Evolutionary conservation across 768 basidiomycete species (phyloP).

Genomic region (Termitomyces titanicus): DNA sequence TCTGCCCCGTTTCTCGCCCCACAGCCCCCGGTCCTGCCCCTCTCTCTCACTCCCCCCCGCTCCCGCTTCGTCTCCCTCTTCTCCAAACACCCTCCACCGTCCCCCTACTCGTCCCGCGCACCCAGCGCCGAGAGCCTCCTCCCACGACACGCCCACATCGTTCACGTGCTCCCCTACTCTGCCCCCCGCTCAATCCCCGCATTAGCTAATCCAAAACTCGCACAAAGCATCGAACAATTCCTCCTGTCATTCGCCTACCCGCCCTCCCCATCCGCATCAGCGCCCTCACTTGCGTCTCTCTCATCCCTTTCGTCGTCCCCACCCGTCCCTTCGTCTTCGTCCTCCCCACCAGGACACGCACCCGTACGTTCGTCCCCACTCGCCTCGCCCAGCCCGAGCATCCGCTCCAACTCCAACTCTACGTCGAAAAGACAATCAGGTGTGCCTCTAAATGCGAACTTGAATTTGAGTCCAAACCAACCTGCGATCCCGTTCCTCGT

Average conservation of each 20-base stretch:
- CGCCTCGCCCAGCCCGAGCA: neutral
- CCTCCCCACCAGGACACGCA: neutral
- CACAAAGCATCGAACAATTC: slow-evolving; percentile 36
- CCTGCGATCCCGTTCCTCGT: slow-evolving; percentile 9
- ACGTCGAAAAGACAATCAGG: neutral
- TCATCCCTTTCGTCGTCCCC: neutral
- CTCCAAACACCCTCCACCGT: neutral
- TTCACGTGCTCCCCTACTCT: slow-evolving; percentile 20
- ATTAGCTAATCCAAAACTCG: slow-evolving; percentile 30
- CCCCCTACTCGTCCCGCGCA: neutral
- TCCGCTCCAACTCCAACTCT: neutral
- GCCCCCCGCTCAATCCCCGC: neutral
- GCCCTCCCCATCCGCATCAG: slow-evolving; percentile 6
- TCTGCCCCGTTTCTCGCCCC: slow-evolving; percentile 31
- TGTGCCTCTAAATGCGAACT: too few relatives aligned
- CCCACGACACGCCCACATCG: slow-evolving; percentile 10
- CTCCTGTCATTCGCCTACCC: slow-evolving; percentile 32
- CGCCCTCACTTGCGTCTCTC: neutral
- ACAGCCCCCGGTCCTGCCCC: slow-evolving; percentile 4
- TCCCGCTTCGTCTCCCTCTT: slow-evolving; percentile 12
- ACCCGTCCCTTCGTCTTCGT: neutral
- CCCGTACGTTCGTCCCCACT: neutral
- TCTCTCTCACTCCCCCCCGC: slow-evolving; percentile 2
- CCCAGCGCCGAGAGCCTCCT: slow-evolving; percentile 9
- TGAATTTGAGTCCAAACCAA: too few relatives aligned